Evolutionary conservation across 768 basidiomycete genomes (phyloP), one percentile per base, ranked within the genome.

Genomic region (Tylopilus sp.): DNA sequence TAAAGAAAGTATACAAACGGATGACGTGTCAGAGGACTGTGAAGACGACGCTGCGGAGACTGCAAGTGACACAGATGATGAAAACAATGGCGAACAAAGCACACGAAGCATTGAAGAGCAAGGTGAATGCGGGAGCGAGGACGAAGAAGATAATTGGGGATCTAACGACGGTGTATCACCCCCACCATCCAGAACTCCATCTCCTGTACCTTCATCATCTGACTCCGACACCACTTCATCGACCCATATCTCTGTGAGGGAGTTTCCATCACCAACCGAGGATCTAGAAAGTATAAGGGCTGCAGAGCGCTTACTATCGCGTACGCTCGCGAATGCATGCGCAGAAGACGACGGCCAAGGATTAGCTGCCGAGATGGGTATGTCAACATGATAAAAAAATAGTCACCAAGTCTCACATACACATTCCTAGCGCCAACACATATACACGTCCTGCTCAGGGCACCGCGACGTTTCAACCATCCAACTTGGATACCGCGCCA

Each of bases 401-500:
- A 3, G 17, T 10, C 7, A 10, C 22, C 40, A 12, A 44, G 12
- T 23, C 43, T 64, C 4, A 59, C n/a, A n/a, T n/a, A n/a, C 20
- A n/a, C 8, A 15, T 20, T 15, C 15, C 10, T 21, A 79, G 78
- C 71, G 9, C 71, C 78, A 8, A 79, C 78, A 0, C 76, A 77
- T 38, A 76, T 69, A 1, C 77, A 79, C 25, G 57, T 79, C 41
- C 63, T 76, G 11, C 68, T 79, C 20, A 74, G 74, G 40, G 78
- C 78, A 0, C 78, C 78, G 1, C 67, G 78, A 6, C 67, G 76
- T 13, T 79, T 79, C 57, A 55, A 59, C 8, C 78, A 79, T 48
- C 72, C 78, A 3, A 66, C 70, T 7, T 79, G 78, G 77, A 60
- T 71, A 30, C 77, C 77, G 4, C 71, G 74, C 7, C 78, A 79